Evolutionary conservation across 345 rosid genomes (phyloP), one percentile per base, ranked within the genome.

Genomic region (Aethionema arabicum): DNA sequence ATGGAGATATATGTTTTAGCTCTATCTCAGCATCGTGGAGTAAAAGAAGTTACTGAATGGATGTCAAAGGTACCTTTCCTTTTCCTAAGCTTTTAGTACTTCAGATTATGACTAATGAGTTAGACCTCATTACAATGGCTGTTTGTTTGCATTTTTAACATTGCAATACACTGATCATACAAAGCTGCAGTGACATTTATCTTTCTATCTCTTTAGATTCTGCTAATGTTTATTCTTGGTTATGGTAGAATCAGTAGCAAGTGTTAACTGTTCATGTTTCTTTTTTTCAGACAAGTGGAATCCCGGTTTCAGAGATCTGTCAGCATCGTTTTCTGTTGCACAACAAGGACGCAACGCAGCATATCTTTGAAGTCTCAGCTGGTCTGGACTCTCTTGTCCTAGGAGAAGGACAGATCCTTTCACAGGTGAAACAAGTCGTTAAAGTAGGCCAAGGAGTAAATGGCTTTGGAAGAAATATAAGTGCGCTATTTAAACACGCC

Each of bases 351-450:
- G 97, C 91, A 11, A 86, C 99, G 0, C 82, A 73, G 61, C 97
- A 87, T 72, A 59, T 93, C 6, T 93, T 93, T 27, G 96, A 93
- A 75, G 99, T 93, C 11, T 87, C 99, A 32, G 90, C 97, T 0
- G 99, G 99, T 62, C 88, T 93, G 0, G 97, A 82, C 76, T 86
- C 90, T 10, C 95, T 86, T 51, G 86, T 86, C 57, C 77, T 86
- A 11, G 90, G 95, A 38, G 95, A 86, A 79, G 87, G 90, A 47
- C 95, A 86, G 78, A 86, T 86, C 52, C 86, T 84, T 72, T 82
- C 95, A 16, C 95, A 84, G 77, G 95, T 87, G 56, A 87, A 81
- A 64, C 87, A 84, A 64, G 90, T 82, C 0, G 95, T 84, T 21
- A 84, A 82, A 75, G 86, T 82, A 51, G 86, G 95, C 32, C 90